These are phyloP conservation scores for Cladosporium oxysporum DNA, from an alignment of 2,329 filamentous ascomycete species.

Conservation along the genomic window DNA sequence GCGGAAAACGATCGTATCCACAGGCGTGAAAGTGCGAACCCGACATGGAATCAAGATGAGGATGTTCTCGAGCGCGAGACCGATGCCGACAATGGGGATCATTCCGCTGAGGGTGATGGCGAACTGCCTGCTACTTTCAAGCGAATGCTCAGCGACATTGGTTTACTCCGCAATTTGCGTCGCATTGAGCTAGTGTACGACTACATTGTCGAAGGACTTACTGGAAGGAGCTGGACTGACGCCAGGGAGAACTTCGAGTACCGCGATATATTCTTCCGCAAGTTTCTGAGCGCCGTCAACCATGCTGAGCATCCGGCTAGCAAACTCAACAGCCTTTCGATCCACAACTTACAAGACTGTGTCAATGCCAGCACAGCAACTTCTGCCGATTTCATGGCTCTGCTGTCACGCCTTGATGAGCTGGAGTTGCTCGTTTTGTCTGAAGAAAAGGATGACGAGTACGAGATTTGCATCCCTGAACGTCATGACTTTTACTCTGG, in stretches of 20 bases:
- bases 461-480: constrained; percentile 22
- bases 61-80: not conserved
- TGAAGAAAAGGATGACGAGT: not conserved
- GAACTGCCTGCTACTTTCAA: constrained; percentile 3
- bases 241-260: not conserved
- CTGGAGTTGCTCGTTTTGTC: not conserved
- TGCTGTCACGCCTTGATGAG: constrained; percentile 24
- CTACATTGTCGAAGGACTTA: not conserved
- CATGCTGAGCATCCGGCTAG: constrained; percentile 11
- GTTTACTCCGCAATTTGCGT: not conserved
- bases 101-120: not conserved
- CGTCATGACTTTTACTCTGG: constrained; percentile 29
- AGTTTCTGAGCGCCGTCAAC: not conserved
- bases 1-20: not conserved
- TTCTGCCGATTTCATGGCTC: constrained; percentile 23
- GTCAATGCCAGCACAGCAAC: constrained; percentile 20
- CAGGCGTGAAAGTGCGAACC: not conserved
- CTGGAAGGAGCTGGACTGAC: not conserved
- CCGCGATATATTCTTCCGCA: not conserved
- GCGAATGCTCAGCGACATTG: not conserved
- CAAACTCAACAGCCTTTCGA: constrained; percentile 24
- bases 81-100: not conserved
- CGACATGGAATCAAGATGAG: not conserved
- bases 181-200: constrained; percentile 1
- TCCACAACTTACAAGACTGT: constrained; percentile 34